phyloP scores from a whole-genome alignment of 495 filamentous ascomycete genomes.

The Aspergillus diversus region DNA sequence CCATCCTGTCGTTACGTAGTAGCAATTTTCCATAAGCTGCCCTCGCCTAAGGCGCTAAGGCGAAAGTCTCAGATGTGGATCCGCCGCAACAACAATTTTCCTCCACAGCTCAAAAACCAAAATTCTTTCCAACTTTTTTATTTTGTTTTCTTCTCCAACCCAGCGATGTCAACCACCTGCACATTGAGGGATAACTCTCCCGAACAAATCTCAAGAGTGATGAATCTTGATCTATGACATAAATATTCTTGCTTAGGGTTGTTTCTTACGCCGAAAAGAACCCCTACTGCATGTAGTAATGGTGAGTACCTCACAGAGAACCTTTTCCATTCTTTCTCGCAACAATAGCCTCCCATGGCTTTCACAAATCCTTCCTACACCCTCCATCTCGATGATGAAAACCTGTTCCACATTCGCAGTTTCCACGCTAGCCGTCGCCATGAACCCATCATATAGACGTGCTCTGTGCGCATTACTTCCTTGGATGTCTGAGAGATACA shows the following conservation, averaged over 20 bases:
- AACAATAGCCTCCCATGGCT: neutral
- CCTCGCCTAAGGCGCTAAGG: slow-evolving; percentile 11
- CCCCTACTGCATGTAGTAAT: neutral
- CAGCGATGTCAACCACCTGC: neutral
- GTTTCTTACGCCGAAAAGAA: neutral
- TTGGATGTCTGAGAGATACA: slow-evolving; percentile 43
- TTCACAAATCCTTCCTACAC: neutral
- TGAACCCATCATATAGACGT: slow-evolving; percentile 37
- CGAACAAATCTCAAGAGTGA: neutral
- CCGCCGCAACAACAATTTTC: slow-evolving; percentile 15
- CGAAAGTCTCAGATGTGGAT: neutral
- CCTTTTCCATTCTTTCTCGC: neutral
- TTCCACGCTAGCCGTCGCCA: slow-evolving; percentile 55
- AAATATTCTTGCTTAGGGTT: neutral
- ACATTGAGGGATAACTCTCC: neutral
- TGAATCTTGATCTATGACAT: neutral
- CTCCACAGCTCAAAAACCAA: slow-evolving; percentile 1
- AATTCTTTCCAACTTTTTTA: neutral
- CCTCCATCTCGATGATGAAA: slow-evolving; percentile 50
- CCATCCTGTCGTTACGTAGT: neutral
- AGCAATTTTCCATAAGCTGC: neutral
- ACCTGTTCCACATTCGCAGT: slow-evolving; percentile 57
- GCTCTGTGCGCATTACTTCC: slow-evolving; percentile 44
- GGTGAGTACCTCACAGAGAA: neutral
- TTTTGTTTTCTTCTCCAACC: neutral